A percentile compares a stretch with the other conserved stretches of the same genome.
Conservation (phyloP, 2,329 filamentous ascomycete genomes). For the Apiospora aurea region DNA sequence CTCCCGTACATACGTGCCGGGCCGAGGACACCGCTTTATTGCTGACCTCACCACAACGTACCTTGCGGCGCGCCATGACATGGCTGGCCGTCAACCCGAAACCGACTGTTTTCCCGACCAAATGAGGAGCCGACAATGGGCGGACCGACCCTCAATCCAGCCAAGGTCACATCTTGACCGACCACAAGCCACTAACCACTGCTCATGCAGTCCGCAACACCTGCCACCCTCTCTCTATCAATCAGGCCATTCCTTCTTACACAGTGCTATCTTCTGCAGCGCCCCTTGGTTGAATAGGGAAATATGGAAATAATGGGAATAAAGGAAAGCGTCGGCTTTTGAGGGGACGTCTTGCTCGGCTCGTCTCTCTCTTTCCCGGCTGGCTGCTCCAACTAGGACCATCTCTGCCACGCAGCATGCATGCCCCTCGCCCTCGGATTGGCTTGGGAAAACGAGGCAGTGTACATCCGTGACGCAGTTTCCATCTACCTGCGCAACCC, state of each 20-base stretch:
- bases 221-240: neutral
- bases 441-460: neutral
- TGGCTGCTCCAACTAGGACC: neutral
- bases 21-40: conserved; percentile 17
- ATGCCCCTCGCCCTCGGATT: neutral
- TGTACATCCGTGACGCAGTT: neutral
- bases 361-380: neutral
- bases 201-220: neutral
- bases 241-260: neutral
- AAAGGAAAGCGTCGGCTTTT: neutral
- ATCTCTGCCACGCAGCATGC: neutral
- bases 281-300: neutral
- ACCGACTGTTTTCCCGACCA: conserved; percentile 1
- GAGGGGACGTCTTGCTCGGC: neutral
- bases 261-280: conserved; percentile 18
- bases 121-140: conserved; percentile 1
- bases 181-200: neutral
- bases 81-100: neutral
- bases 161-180: conserved; percentile 1
- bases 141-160: conserved; percentile 17
- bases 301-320: neutral
- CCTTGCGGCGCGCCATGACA: neutral
- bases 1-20: neutral
- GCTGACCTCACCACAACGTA: neutral
- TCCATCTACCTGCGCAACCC: neutral